Percentiles rank a stretch among this genome's conserved stretches.
phyloP scores from a whole-genome alignment of 805 yeast genomes.

The Pichia exigua region DNA sequence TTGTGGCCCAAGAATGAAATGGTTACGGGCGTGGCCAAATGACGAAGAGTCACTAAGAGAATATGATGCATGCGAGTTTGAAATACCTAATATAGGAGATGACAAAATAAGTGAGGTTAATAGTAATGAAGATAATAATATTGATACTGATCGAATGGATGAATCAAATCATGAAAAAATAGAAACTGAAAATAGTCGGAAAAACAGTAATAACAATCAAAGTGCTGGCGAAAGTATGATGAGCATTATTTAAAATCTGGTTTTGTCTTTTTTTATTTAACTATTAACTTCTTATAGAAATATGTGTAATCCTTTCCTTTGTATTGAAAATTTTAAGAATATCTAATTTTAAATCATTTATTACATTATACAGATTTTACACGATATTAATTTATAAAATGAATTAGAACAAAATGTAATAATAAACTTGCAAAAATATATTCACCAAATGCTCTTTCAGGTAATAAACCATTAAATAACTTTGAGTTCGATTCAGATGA shows the following conservation, averaged over 20 bases:
- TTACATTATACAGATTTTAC: neutral
- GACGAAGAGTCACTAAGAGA: slow-evolving; percentile 55
- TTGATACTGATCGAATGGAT: neutral
- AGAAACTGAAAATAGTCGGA: slow-evolving; percentile 2
- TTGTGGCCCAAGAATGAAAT: slow-evolving; percentile 91
- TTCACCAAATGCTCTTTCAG: slow-evolving; percentile 73
- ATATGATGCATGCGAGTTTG: slow-evolving; percentile 56
- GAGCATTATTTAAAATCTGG: slow-evolving; percentile 20
- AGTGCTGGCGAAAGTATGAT: slow-evolving; percentile 28
- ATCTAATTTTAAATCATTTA: neutral
- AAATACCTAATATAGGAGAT: slow-evolving; percentile 34
- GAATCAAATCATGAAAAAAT: neutral
- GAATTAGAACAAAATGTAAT: slow-evolving; percentile 81
- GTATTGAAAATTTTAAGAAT: neutral
- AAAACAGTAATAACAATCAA: slow-evolving; percentile 12
- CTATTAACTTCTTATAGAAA: neutral
- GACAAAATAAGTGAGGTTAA: slow-evolving; percentile 15
- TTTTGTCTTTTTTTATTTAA: neutral
- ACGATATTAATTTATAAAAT: slow-evolving; percentile 66
- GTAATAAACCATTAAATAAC: slow-evolving; percentile 20
- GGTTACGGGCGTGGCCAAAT: slow-evolving; percentile 79
- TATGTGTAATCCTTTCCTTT: slow-evolving; percentile 4
- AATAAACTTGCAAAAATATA: slow-evolving; percentile 79
- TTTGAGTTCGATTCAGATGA: slow-evolving; percentile 26
- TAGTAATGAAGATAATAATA: slow-evolving; percentile 10